These are phyloP conservation scores for Oenanthe javanica DNA, from an alignment of 140 eudicot genomes.

Conservation along the genomic window DNA sequence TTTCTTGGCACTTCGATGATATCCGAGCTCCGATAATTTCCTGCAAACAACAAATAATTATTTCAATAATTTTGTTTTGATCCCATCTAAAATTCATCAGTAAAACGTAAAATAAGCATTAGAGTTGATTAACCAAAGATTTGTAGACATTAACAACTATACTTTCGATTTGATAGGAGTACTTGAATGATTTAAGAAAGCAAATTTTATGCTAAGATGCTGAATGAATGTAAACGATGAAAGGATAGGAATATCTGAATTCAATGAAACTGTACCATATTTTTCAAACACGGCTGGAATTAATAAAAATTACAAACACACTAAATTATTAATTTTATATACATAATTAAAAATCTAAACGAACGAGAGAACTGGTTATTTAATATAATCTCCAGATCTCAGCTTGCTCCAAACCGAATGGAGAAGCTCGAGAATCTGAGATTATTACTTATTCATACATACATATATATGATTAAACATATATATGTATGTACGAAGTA, in stretches of 20 bases:
- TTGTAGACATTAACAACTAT: not conserved
- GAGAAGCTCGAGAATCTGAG: not conserved
- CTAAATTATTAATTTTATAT: no score
- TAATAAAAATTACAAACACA: not conserved
- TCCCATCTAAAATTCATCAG: conserved; percentile 16
- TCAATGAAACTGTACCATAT: not conserved
- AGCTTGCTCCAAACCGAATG: not conserved
- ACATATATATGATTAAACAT: not conserved
- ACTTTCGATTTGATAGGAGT: not conserved
- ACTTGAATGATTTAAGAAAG: not conserved
- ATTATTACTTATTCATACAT: not conserved
- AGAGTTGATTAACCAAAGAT: conserved; percentile 13
- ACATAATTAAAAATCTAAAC: not conserved
- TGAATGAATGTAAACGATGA: not conserved
- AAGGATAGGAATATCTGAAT: not conserved
- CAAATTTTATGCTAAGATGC: not conserved
- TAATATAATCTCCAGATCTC: not conserved
- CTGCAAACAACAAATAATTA: conserved; percentile 20
- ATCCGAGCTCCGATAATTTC: conserved; percentile 56
- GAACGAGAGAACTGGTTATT: no score
- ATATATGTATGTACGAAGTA: not conserved
- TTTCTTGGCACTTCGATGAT: conserved; percentile 53
- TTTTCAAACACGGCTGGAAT: not conserved
- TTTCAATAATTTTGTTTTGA: not conserved
- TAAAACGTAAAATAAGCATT: conserved; percentile 15